A percentile compares a stretch with the other conserved stretches of the same genome.
Conservation (phyloP, 108 stramenopile species). For the Bacterosira constricta region DNA sequence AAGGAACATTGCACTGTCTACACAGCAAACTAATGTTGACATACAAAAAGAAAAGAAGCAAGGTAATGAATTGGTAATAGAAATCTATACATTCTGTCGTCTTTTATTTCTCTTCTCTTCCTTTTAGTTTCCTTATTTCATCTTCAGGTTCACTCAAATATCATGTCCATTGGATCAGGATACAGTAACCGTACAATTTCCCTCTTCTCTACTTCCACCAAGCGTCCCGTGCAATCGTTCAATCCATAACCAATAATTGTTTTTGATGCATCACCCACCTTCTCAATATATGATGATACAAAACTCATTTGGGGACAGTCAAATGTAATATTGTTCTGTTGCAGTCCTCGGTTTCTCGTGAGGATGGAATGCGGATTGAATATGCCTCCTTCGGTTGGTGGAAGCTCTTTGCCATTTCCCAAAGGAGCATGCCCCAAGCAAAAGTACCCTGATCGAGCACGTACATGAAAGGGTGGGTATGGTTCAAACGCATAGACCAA, state of each 20-base stretch:
- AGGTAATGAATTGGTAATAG: too few species aligned
- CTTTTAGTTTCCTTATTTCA: too few species aligned
- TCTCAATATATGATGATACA: slow-evolving; percentile 49
- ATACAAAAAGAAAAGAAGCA: background rate
- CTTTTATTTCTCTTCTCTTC: too few species aligned
- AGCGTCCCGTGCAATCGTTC: slow-evolving; percentile 58
- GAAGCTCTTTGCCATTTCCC: slow-evolving; percentile 3
- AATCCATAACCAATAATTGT: slow-evolving; percentile 61
- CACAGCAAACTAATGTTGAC: too few species aligned
- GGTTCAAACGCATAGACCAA: slow-evolving; percentile 50
- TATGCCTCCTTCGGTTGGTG: slow-evolving; percentile 23
- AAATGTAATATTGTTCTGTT: slow-evolving; percentile 37
- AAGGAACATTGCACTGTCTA: background rate
- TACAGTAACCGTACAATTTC: slow-evolving; percentile 47
- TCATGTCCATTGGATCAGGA: slow-evolving; percentile 40
- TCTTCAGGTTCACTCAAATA: too few species aligned
- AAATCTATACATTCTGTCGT: too few species aligned
- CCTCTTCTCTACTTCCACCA: slow-evolving; percentile 50
- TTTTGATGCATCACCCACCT: slow-evolving; percentile 36
- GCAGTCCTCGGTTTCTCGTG: slow-evolving; percentile 25
- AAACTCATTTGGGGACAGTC: slow-evolving; percentile 61
- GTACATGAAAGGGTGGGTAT: slow-evolving; percentile 41
- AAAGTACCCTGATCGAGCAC: slow-evolving; percentile 50
- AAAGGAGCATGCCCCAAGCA: slow-evolving; percentile 41
- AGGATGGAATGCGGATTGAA: slow-evolving; percentile 41